Conservation (phyloP, 1,284 basidiomycete genomes). For the Microstroma glucosiphilum region DNA sequence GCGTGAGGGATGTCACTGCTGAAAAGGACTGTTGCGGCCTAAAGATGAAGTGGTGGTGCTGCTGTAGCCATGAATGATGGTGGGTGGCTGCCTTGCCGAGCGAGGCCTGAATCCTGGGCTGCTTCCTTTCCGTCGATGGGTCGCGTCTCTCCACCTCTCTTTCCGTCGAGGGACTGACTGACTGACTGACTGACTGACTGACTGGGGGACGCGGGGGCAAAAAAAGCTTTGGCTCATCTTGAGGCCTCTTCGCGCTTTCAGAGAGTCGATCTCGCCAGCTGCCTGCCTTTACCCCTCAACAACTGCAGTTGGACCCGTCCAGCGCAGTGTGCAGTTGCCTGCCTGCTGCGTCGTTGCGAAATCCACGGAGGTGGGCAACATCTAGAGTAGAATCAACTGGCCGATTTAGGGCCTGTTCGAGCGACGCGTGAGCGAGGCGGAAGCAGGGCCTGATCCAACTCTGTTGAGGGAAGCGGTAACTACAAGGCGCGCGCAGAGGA, state of each 20-base stretch:
- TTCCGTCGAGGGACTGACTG: too few species aligned
- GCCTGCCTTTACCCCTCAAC: neutral
- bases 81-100: too few species aligned
- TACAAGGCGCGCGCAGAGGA: constrained; percentile 7
- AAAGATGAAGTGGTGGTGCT: too few species aligned
- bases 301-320: constrained; percentile 7
- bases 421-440: neutral
- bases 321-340: constrained; percentile 1
- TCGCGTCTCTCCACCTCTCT: too few species aligned
- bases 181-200: too few species aligned
- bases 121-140: too few species aligned
- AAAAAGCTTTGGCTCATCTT: constrained; percentile 4
- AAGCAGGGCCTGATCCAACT: constrained; percentile 4
- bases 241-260: constrained; percentile 7
- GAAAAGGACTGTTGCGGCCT: too few species aligned
- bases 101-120: too few species aligned
- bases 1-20: too few species aligned
- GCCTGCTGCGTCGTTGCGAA: neutral
- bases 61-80: too few species aligned
- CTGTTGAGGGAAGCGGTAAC: constrained; percentile 1
- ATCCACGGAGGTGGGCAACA: neutral
- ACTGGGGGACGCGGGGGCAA: neutral
- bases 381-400: neutral
- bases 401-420: constrained; percentile 3
- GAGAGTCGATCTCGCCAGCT: constrained; percentile 1